Percentiles rank a stretch among this genome's conserved stretches.
These are phyloP conservation scores for Triticum turgidum DNA, from an alignment of 176 grass and related monocot genomes.

Conservation along the genomic window DNA sequence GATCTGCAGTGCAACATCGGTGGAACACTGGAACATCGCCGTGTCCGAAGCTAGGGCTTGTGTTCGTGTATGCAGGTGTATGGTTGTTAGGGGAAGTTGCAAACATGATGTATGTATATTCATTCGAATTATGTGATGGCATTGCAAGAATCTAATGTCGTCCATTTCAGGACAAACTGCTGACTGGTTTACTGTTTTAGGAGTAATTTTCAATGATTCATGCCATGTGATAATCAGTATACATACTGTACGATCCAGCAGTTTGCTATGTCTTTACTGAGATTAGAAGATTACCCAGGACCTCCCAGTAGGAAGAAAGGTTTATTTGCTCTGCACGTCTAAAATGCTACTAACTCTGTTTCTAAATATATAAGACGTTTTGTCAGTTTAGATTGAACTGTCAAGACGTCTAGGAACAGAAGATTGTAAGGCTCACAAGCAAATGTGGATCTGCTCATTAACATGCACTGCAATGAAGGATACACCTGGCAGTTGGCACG, in stretches of 20 bases:
- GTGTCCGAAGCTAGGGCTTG: not conserved
- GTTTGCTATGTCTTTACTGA: not conserved
- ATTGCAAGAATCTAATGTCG: not conserved
- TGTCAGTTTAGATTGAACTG: no score
- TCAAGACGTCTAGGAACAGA: no score
- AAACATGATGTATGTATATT: not conserved
- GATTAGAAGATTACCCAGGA: no score
- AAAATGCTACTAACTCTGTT: no score
- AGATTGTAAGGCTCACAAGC: no score
- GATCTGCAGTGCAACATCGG: not conserved
- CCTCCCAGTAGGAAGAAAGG: no score
- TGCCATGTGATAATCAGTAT: not conserved
- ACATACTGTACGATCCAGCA: not conserved
- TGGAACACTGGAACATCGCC: slow-evolving; percentile 1
- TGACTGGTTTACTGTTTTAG: not conserved
- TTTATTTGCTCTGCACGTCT: no score
- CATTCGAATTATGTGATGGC: not conserved
- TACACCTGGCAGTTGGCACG: not conserved
- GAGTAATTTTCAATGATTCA: not conserved
- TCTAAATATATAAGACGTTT: no score
- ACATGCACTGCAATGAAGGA: no score
- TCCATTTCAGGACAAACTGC: not conserved
- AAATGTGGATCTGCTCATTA: no score
- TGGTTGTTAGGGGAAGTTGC: not conserved
- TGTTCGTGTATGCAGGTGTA: not conserved